Base-by-base conservation (phyloP, 768 basidiomycete genomes). In the Hirschioporus abietinus region DNA sequence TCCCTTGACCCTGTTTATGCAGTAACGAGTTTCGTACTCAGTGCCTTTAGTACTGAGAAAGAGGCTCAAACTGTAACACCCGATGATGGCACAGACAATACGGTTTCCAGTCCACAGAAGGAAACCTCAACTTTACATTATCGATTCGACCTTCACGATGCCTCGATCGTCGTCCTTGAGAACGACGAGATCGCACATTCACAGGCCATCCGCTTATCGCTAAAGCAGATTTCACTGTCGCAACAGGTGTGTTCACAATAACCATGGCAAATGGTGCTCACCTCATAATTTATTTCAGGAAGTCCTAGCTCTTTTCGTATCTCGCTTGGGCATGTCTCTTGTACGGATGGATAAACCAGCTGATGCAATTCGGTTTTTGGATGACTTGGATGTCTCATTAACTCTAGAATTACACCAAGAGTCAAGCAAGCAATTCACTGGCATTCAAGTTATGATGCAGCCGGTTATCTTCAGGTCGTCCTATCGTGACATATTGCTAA, bases 401-500 rank as follows among this genome's bases (percentile, higher is more conserved):
- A 90, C 95, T 9, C 78, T 97, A 66, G 96, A 99, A 76, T 93
- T 83, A 68, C 88, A 92, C n/a, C 77, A 79, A 36, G 83, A 91
- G 35, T 83, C 85, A n/a, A 81, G 77, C 15, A 88, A 91, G 64
- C 87, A 90, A 69, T 89, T 88, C 80, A 90, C 90, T 10, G 93
- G 82, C 72, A 89, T 98, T 67, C 95, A 97, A 73, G 74, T 95
- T n/a, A 80, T 83, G 20, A 79, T 87, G 26, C 90, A 92, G 68
- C 91, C 95, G 1, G 84, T 99, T 70, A 85, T 98, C 65, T 90
- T 99, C 75, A 86, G 97, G 26, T 94, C 94, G n/a, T 98, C 96
- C 0, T 95, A 95, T 72, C 87, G 93, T 23, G 97, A 99, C 74
- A 93, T 99, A 75, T 87, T 86, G 70, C 84, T 99, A 69, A 98